These are phyloP conservation scores for Zopfia rhizophila DNA, from an alignment of 2,329 filamentous ascomycete species.

Conservation along the genomic window DNA sequence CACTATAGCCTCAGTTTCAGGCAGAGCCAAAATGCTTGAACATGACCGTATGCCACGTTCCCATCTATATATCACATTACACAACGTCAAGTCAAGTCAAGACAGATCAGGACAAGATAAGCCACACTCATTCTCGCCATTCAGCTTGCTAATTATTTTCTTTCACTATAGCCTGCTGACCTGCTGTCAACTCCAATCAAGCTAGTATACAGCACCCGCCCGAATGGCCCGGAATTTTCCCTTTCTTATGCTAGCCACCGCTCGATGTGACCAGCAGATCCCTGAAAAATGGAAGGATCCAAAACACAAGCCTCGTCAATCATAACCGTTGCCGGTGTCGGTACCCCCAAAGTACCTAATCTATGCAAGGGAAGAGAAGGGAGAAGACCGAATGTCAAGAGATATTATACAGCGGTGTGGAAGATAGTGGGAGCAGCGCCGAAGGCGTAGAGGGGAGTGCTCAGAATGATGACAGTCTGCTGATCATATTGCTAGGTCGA, in stretches of 20 bases:
- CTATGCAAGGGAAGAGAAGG: slow-evolving; percentile 28
- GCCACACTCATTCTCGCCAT: neutral
- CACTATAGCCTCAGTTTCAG: no score
- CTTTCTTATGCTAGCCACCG: slow-evolving; percentile 18
- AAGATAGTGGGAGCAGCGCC: neutral
- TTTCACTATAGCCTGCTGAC: neutral
- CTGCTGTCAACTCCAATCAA: neutral
- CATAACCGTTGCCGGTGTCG: slow-evolving; percentile 30
- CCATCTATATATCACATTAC: no score
- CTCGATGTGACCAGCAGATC: slow-evolving; percentile 19
- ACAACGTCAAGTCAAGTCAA: no score
- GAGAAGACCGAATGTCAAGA: slow-evolving; percentile 11
- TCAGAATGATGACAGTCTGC: neutral
- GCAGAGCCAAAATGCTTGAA: no score
- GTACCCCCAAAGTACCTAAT: slow-evolving; percentile 24
- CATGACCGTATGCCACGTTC: no score
- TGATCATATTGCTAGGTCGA: slow-evolving; percentile 1
- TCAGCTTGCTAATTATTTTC: neutral
- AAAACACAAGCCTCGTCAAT: slow-evolving; percentile 33
- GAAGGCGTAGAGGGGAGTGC: slow-evolving; percentile 3
- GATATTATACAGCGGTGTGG: slow-evolving; percentile 27
- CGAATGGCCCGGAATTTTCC: slow-evolving; percentile 14
- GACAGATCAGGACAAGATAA: neutral
- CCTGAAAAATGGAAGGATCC: slow-evolving; percentile 7
- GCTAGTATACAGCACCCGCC: no score